Base-by-base conservation (phyloP, 2,329 filamentous ascomycete genomes). In the Verticillium zaregamsianum region DNA sequence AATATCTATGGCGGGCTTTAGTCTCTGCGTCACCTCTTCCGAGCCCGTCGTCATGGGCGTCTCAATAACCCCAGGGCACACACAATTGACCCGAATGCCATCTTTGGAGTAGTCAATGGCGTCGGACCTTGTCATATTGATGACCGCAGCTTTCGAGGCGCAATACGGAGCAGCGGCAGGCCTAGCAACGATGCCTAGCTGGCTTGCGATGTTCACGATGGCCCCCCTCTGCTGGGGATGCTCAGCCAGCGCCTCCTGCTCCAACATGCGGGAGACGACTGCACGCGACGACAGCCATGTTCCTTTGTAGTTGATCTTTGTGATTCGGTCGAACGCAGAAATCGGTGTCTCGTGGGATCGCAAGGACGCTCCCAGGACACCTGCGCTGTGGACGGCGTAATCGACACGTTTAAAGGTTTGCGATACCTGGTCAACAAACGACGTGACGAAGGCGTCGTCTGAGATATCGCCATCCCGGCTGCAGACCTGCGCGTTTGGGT, bases 31-130 rank as follows among this genome's bases (percentile, higher is more conserved):
- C 2, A 77, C 68, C 59, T 80, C 79, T 5, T 72, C 66, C 2
- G 73, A 74, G 7, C 72, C 70, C 12, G 73, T 79, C 4, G 78
- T 79, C 74, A 82, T 77, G 0, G 78, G 78, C 3, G 80, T 82
- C 45, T 77, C 76, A 52, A 82, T 89, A 66, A 90, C 87, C 0
- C 89, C 88, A 0, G 89, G 88, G 55, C 85, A 88, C 61, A 91
- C 82, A 32, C 86, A 89, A 73, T 91, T 78, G 28, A 77, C 67
- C 15, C 76, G 68, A 57, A 78, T 76, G 1, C 68, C 69, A 40
- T 77, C 73, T 2, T 65, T 64, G 0, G 83, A 81, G 66, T 86
- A 86, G 65, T 87, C 81, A 23, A 85, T 84, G 1, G 82, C 83
- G 65, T 85, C 84, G 0, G 81, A 75, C 6, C 79, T 74, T 0